Percentiles rank a stretch among this genome's conserved stretches.
Evolutionary conservation across 2,329 filamentous ascomycete species (phyloP).

Genomic region (Neurospora crassa): DNA sequence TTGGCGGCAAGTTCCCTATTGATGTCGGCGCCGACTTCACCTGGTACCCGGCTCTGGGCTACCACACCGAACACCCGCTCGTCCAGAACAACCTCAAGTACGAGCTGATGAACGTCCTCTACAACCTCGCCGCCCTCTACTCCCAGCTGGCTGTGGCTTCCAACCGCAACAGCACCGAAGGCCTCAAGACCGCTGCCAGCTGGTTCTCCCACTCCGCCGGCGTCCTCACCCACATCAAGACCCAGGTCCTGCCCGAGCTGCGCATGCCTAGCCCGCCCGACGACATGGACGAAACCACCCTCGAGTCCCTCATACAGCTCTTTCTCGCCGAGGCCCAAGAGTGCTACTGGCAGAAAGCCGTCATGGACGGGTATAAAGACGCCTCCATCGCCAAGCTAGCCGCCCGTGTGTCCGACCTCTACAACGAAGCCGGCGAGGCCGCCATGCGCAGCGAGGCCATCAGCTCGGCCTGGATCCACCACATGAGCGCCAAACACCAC

Average conservation of each 20-base stretch:
- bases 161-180: constrained; percentile 69
- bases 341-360: constrained; percentile 96
- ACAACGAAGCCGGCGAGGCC: constrained; percentile 72
- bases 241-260: constrained; percentile 69
- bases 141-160: constrained; percentile 80
- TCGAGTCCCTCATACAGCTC: constrained; percentile 74
- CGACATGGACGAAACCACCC: constrained; percentile 85
- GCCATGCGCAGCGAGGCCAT: constrained; percentile 84
- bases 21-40: constrained; percentile 92
- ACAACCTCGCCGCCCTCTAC: constrained; percentile 88
- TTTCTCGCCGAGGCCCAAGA: constrained; percentile 91
- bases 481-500: constrained; percentile 93
- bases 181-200: constrained; percentile 78
- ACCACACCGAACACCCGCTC: constrained; percentile 68
- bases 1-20: constrained; percentile 90
- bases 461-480: constrained; percentile 93
- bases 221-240: constrained; percentile 69
- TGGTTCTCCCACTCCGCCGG: constrained; percentile 86
- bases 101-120: constrained; percentile 86
- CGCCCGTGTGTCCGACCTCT: constrained; percentile 81
- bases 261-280: constrained; percentile 75
- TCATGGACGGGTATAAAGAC: constrained; percentile 89
- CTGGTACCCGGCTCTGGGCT: constrained; percentile 91
- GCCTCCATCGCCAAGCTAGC: constrained; percentile 85
- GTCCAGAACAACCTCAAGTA: constrained; percentile 60